Evolutionary conservation across 768 basidiomycete genomes (phyloP), one percentile per base, ranked within the genome.

Genomic region (Boletus subparvulus): DNA sequence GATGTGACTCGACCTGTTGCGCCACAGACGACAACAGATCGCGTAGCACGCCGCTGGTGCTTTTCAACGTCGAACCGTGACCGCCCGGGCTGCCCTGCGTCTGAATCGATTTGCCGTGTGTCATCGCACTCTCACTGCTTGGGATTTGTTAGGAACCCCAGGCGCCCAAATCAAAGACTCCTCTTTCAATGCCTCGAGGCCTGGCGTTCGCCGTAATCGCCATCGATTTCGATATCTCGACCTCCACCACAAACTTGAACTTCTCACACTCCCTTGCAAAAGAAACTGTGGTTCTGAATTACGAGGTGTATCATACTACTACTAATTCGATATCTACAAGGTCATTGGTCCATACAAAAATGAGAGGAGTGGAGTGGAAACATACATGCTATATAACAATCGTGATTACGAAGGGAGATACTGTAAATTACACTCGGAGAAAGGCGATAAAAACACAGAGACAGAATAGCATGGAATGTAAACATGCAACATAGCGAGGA

Each of bases 1-100:
- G 62, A 43, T 56, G 65, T 6, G 63, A 66, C 21, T 65, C 65
- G 57, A 68, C 55, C 45, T 65, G 63, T 26, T 68, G 65, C 51
- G 63, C 63, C 55, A 66, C 55, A 58, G 60, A 53, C 44, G 66
- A 62, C 55, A 62, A 52, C 50, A 68, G 50, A 32, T 59, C 65
- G 54, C 61, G 65, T 24, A 67, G 47, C 1, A 2, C 33, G 19
- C 43, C 45, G 6, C 37, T 21, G 2, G 28, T 28, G 28, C 28
- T 28, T 28, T 28, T 28, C 28, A 21, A 21, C 21, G 6, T 28
- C 6, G 28, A 7, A 28, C 28, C 28, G 21, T 21, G 21, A 26
- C 26, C 26, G 26, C 26, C 26, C 4, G 26, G 4, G 26, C 26
- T 26, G 28, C 28, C 28, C 28, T 28, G 28, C 7, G 43, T 49